Evolutionary conservation across 192 early-diverging fungal genomes (phyloP), one percentile per base, ranked within the genome.

Genomic region (Backusella westeae): DNA sequence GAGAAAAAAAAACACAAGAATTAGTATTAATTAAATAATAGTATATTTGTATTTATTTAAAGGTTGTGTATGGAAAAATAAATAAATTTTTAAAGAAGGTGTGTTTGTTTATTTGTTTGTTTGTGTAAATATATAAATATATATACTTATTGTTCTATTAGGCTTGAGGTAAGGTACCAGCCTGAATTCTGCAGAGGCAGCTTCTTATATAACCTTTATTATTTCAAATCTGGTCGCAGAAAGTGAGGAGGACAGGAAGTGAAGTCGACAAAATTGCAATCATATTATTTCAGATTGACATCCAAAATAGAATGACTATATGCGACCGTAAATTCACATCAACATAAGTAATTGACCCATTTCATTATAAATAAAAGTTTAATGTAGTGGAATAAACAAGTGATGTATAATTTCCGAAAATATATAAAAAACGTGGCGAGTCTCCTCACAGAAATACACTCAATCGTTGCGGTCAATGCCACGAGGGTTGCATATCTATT

Each of bases 181-280:
- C 56, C 12, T 10, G n/a, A 29, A 63, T 63, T 63, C 56, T 63
- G 56, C 56, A 63, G 10, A 63, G 56, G 56, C 56, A 29, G 56
- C 56, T 63, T 63, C 21, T 63, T 63, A 63, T 63, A 29, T 63
- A 63, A 63, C 56, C 56, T 63, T 29, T 29, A 29, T 23, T 63
- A 63, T 63, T 63, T 63, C 56, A 63, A 63, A 63, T 63, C 56
- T 63, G 56, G 23, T 63, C 56, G 56, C 56, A 63, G 56, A 63
- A 63, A 63, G 23, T 63, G 56, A 63, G 56, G 56, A 63, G 56
- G 26, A 63, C 56, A 63, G 56, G 56, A 63, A 63, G 56, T 63
- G 23, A 63, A 63, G 56, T 63, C 56, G 56, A 29, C 56, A 26
- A 63, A 63, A 63, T 63, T 29, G 23, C 29, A 63, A 63, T 63